Evolutionary conservation across 305 asterid genomes (phyloP), one percentile per base, ranked within the genome.

Genomic region (Fraxinus albicans): DNA sequence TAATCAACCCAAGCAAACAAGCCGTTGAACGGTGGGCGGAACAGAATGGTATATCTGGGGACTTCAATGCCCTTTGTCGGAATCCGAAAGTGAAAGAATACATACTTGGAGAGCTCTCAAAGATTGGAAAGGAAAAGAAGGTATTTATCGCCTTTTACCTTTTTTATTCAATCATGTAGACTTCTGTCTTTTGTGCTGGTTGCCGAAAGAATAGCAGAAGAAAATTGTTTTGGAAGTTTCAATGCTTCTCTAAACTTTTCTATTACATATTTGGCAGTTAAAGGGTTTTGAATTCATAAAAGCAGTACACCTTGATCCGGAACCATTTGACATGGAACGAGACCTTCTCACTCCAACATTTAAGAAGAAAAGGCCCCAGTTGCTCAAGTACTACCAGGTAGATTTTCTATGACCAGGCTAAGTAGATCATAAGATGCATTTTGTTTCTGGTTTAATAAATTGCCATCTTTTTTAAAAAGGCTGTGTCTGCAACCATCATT

Each of bases 361-460:
- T 89, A 95, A 95, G 94, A 94, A 90, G 90, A 95, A 94, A 88
- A 92, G 99, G 83, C 98, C 98, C 79, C 98, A 94, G 87, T 29
- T 96, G 87, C 94, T 90, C 63, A 96, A 94, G 86, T 91, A 92
- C 89, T 96, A 96, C 92, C 90, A 94, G 97, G 98, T 95, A 81
- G 27, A 84, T 47, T 47, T 70, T 47, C 83, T 79, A 27, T 67
- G 3, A 44, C 69, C 73, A 72, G 73, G 69, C 36, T 33, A 70
- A 38, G 33, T 1, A 67, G 29, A 73, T 29, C 73, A 34, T 70
- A 77, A 77, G 35, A 80, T 80, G 19, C 21, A 31, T 40, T 40
- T 21, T 17, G 44, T 29, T 23, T 47, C 5, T 21, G 77, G 9
- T 29, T 74, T 38, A 38, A 79, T 58, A 63, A 29, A 63, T 15